A percentile compares a stretch with the other conserved stretches of the same genome.
These are phyloP conservation scores for Ganoderma lingzhi DNA, from an alignment of 1,284 basidiomycete species.

Conservation along the genomic window DNA sequence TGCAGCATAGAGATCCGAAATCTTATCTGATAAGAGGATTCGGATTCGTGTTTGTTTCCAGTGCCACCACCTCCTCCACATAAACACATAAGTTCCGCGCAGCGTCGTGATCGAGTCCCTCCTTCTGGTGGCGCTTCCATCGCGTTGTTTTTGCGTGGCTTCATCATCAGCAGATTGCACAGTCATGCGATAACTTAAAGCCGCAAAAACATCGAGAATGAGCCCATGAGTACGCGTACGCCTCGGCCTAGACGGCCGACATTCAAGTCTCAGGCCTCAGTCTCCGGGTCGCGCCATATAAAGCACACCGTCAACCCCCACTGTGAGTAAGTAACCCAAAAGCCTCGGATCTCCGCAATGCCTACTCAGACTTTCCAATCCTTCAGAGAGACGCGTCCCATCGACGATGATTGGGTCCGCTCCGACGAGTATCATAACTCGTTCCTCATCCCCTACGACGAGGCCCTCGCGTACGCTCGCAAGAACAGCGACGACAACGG, in stretches of 20 bases:
- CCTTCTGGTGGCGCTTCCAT: background rate
- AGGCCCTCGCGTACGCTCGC: conserved; percentile 51
- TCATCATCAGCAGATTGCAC: background rate
- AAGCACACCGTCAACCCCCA: background rate
- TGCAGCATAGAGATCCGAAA: background rate
- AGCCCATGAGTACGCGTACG: background rate
- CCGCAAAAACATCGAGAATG: background rate
- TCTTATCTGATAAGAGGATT: conserved; percentile 10
- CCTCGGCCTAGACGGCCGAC: background rate
- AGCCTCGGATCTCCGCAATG: background rate
- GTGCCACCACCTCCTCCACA: background rate
- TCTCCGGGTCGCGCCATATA: background rate
- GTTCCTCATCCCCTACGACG: conserved; percentile 56
- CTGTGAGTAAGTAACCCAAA: background rate
- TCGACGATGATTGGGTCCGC: conserved; percentile 53
- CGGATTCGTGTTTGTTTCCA: background rate
- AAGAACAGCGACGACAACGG: conserved; percentile 53
- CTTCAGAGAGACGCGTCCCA: conserved; percentile 12
- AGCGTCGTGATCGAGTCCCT: background rate
- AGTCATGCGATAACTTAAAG: background rate
- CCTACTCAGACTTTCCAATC: conserved; percentile 7
- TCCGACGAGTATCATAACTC: conserved; percentile 66
- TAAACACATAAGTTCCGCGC: background rate
- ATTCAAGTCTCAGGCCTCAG: background rate
- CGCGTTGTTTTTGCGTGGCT: background rate